These are phyloP conservation scores for Picochlorum sp. DNA, from an alignment of 139 green algal species.

Conservation along the genomic window DNA sequence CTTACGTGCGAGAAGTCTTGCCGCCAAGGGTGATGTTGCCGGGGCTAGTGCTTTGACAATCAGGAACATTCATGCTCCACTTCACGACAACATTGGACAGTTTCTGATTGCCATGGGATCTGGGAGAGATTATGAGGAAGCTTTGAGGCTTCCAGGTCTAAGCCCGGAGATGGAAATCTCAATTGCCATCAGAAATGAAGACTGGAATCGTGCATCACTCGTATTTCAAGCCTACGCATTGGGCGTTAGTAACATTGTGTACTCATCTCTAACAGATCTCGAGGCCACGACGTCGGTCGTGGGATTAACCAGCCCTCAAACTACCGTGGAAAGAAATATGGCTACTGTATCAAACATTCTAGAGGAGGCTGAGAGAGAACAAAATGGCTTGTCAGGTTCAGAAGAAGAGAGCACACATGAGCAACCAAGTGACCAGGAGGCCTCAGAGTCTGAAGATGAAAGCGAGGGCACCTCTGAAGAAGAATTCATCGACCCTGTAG, in stretches of 20 bases:
- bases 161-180: conserved; percentile 21
- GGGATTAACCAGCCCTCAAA: background rate
- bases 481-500: conserved; percentile 4
- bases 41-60: conserved; percentile 24
- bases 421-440: background rate
- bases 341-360: conserved; percentile 4
- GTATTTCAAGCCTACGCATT: conserved; percentile 25
- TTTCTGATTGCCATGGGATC: conserved; percentile 35
- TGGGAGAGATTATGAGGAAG: conserved; percentile 14
- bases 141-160: conserved; percentile 27
- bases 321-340: background rate
- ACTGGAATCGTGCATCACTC: conserved; percentile 18
- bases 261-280: background rate
- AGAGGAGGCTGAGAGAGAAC: background rate
- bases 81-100: conserved; percentile 35
- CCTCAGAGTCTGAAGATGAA: background rate
- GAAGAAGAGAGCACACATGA: background rate
- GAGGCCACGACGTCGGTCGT: background rate
- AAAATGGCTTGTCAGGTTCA: conserved; percentile 37
- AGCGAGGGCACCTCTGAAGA: background rate
- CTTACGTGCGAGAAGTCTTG: conserved; percentile 27
- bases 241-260: conserved; percentile 10
- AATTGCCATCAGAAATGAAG: conserved; percentile 16
- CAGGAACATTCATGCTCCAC: conserved; percentile 11
- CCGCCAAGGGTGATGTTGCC: conserved; percentile 23